Percentiles rank a stretch among this genome's conserved stretches.
Evolutionary conservation across 148 eudicot genomes (phyloP).

Genomic region (Spergularia marina): DNA sequence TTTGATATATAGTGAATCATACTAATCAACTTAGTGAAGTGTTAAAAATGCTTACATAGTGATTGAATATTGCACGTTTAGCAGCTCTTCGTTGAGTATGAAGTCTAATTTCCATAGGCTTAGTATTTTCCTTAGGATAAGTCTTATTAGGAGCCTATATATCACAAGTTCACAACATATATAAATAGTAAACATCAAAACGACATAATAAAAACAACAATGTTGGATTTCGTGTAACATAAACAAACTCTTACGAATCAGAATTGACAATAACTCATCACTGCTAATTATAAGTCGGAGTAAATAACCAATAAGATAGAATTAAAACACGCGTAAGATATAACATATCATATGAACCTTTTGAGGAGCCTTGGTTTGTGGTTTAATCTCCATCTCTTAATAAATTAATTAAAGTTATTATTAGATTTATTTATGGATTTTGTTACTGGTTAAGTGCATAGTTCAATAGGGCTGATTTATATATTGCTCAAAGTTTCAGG

Average conservation of each 20-base stretch:
- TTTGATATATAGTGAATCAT: no score
- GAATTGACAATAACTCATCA: no score
- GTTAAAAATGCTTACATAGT: slow-evolving; percentile 40
- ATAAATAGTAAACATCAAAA: no score
- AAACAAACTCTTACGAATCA: no score
- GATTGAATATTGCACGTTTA: slow-evolving; percentile 58
- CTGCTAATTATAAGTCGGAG: no score
- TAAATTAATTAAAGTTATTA: slow-evolving; percentile 1
- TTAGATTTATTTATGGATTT: background rate
- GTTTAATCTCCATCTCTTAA: slow-evolving; percentile 45
- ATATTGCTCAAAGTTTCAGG: background rate
- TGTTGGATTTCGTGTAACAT: no score
- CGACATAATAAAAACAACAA: no score
- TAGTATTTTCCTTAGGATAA: slow-evolving; percentile 50
- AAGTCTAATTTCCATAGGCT: slow-evolving; percentile 53
- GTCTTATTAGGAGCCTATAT: slow-evolving; percentile 37
- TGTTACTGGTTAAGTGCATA: background rate
- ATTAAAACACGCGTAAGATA: no score
- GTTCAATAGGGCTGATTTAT: background rate
- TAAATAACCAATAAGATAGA: no score
- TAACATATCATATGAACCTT: slow-evolving; percentile 37
- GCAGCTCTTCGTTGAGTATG: slow-evolving; percentile 73
- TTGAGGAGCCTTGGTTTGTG: slow-evolving; percentile 44
- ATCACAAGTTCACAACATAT: background rate
- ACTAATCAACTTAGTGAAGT: background rate